Evolutionary conservation across 2,329 filamentous ascomycete species (phyloP).

Genomic region (Pyrenophora tritici-repentis): DNA sequence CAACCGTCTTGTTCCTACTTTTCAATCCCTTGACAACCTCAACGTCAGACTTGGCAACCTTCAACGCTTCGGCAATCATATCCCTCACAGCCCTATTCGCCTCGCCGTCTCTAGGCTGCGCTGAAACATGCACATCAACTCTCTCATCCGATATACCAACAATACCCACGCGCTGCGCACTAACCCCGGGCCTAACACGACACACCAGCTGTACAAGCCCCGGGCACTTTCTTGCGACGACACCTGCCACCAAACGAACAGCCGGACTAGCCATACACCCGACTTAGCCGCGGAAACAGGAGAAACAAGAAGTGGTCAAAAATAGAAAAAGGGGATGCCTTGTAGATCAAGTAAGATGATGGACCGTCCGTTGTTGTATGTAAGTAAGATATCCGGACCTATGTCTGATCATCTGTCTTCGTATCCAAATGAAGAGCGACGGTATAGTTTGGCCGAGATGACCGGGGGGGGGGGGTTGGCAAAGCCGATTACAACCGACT

Average conservation of each 20-base stretch:
- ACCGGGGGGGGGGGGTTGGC: no score
- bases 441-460: no score
- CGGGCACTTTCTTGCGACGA: conserved; percentile 7
- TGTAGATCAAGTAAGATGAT: no score
- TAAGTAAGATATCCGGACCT: no score
- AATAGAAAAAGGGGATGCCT: no score
- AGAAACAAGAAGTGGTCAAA: no score
- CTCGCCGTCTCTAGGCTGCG: conserved; percentile 68
- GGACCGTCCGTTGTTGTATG: no score
- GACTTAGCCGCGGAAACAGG: no score
- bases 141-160: conserved; percentile 59
- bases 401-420: no score
- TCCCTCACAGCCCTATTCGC: conserved; percentile 70
- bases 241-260: conserved; percentile 37
- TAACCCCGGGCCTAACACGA: conserved; percentile 69
- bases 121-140: conserved; percentile 69
- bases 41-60: conserved; percentile 67
- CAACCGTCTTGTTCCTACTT: conserved; percentile 64
- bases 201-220: conserved; percentile 63
- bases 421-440: no score
- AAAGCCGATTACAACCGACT: no score
- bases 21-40: conserved; percentile 67
- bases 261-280: conserved; percentile 17
- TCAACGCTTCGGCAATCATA: conserved; percentile 66
- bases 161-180: conserved; percentile 66